A percentile compares a stretch with the other conserved stretches of the same genome.
These are phyloP conservation scores for Ustilago bromivora DNA, from an alignment of 1,284 basidiomycete genomes.

Conservation along the genomic window DNA sequence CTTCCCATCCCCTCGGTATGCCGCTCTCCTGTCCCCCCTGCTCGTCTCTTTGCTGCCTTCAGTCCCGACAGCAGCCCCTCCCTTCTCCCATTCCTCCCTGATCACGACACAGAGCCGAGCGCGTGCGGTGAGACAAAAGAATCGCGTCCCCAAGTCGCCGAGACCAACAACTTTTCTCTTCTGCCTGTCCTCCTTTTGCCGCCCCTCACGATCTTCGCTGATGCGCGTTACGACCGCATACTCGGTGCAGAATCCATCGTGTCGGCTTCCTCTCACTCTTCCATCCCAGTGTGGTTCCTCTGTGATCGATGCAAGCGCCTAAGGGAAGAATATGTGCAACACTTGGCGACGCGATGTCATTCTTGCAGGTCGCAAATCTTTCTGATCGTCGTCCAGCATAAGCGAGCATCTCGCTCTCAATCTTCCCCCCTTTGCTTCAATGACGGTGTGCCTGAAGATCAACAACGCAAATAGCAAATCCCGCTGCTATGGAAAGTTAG, in stretches of 20 bases:
- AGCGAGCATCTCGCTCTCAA: constrained; percentile 11
- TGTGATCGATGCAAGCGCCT: neutral
- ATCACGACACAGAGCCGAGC: neutral
- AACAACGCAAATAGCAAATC: neutral
- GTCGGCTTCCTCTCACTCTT: neutral
- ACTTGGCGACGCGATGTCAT: neutral
- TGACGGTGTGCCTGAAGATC: constrained; percentile 18
- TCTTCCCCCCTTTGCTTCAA: neutral
- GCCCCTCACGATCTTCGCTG: constrained; percentile 1
- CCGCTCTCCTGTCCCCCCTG: neutral
- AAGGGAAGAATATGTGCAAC: neutral
- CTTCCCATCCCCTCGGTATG: constrained; percentile 26
- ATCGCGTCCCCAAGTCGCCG: constrained; percentile 34
- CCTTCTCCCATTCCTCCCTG: neutral
- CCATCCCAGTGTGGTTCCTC: neutral
- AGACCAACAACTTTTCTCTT: constrained; percentile 24
- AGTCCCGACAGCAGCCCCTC: neutral
- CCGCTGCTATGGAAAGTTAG: neutral
- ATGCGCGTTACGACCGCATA: constrained; percentile 35
- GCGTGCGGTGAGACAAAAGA: neutral
- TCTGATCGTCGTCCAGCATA: constrained; percentile 42
- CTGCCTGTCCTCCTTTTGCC: neutral
- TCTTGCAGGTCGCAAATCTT: constrained; percentile 7
- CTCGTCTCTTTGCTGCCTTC: neutral
- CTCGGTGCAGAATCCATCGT: constrained; percentile 18